Percentiles rank a stretch among this genome's conserved stretches.
These are phyloP conservation scores for Penicillium sp. DNA, from an alignment of 2,329 filamentous ascomycete species.

Conservation along the genomic window DNA sequence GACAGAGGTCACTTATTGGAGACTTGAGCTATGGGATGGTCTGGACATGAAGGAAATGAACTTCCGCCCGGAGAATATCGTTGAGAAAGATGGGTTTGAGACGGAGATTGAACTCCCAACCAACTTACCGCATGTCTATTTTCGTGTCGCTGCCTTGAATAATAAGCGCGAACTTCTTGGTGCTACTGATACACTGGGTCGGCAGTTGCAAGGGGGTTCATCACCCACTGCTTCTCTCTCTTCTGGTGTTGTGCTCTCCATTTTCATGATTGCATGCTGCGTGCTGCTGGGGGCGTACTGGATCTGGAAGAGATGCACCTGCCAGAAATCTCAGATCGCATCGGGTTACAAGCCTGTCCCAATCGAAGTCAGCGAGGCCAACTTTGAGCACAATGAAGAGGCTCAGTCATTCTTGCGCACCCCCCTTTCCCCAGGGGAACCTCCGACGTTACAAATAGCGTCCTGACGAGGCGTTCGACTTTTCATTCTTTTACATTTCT, in stretches of 20 bases:
- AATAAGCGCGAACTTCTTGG: not conserved
- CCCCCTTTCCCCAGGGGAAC: not conserved
- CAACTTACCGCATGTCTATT: not conserved
- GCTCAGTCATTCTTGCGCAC: not conserved
- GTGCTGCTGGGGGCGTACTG: not conserved
- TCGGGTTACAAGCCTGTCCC: not conserved
- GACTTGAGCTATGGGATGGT: not conserved
- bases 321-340: not conserved
- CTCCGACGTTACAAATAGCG: not conserved
- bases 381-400: not conserved
- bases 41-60: not conserved
- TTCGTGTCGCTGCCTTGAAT: not conserved
- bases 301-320: not conserved
- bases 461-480: not conserved
- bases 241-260: not conserved
- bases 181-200: not conserved
- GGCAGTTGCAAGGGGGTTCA: not conserved
- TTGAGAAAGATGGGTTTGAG: not conserved
- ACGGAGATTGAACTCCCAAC: not conserved
- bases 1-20: conserved; percentile 39
- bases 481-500: not conserved
- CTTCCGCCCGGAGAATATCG: not conserved
- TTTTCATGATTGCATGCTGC: not conserved
- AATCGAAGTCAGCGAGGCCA: not conserved
- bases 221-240: not conserved